These are phyloP conservation scores for Lactuca sativa DNA, from an alignment of 129 eudicot genomes.

Conservation along the genomic window DNA sequence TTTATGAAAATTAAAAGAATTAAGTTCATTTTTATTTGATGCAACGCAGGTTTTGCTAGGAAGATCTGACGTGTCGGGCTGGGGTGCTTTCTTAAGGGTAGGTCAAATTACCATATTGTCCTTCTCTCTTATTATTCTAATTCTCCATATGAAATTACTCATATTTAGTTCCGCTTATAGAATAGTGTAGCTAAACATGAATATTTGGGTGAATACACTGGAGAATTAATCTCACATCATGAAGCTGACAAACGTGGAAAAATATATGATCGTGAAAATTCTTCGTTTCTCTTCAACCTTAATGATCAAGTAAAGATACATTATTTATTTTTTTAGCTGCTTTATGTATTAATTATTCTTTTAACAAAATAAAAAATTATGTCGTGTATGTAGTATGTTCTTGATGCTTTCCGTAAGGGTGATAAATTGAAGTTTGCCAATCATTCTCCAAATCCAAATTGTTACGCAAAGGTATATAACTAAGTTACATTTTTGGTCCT, in stretches of 20 bases:
- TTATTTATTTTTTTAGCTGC: background rate
- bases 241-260: constrained; percentile 92
- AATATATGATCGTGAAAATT: constrained; percentile 70
- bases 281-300: constrained; percentile 76
- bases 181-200: constrained; percentile 63
- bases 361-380: background rate
- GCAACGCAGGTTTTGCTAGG: constrained; percentile 69
- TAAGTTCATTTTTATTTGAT: constrained; percentile 1
- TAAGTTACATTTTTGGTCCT: background rate
- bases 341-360: constrained; percentile 7
- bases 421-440: constrained; percentile 88
- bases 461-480: constrained; percentile 77
- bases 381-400: constrained; percentile 55
- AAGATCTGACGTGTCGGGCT: constrained; percentile 79
- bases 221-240: constrained; percentile 74
- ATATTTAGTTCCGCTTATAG: constrained; percentile 31
- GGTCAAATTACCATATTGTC: background rate
- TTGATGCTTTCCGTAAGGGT: constrained; percentile 90
- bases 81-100: constrained; percentile 95
- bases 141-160: constrained; percentile 8
- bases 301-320: constrained; percentile 62
- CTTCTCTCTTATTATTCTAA: background rate
- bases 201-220: constrained; percentile 84
- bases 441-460: constrained; percentile 89
- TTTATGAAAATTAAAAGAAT: background rate